phyloP scores from a whole-genome alignment of 176 grass and related monocot genomes.

The Puya raimondii region DNA sequence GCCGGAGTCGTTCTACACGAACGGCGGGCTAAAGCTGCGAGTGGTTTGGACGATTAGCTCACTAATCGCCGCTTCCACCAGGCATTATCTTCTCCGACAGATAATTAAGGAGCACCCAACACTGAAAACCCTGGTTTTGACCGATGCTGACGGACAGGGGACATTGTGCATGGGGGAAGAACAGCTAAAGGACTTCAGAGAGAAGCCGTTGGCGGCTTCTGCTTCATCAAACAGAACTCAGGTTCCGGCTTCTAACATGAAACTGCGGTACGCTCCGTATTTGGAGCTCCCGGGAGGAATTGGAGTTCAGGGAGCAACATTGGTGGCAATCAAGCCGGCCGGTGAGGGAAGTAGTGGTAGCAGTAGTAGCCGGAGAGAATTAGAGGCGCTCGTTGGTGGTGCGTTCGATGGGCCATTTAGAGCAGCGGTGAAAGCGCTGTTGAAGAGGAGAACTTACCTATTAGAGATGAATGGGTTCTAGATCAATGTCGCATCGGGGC shows the following conservation, averaged over 20 bases:
- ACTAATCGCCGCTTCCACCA: conserved; percentile 57
- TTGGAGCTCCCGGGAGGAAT: conserved; percentile 59
- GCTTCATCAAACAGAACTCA: conserved; percentile 48
- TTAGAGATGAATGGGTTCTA: conserved; percentile 89
- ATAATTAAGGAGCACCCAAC: conserved; percentile 75
- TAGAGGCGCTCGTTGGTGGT: conserved; percentile 42
- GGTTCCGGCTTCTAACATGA: conserved; percentile 81
- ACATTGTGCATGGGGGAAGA: conserved; percentile 44
- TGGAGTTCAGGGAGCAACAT: conserved; percentile 63
- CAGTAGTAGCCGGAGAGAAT: conserved; percentile 37
- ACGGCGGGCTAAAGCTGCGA: conserved; percentile 66
- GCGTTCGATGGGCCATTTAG: conserved; percentile 52
- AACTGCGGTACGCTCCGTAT: conserved; percentile 59
- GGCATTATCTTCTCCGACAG: conserved; percentile 77
- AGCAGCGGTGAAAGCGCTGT: conserved; percentile 46
- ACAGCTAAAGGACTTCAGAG: conserved; percentile 62
- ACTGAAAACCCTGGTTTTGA: conserved; percentile 47
- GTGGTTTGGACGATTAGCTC: conserved; percentile 81
- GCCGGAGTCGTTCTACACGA: conserved; percentile 70
- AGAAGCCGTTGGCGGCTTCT: conserved; percentile 48
- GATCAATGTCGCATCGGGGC: not conserved
- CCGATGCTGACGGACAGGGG: conserved; percentile 62
- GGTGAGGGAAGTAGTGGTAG: conserved; percentile 33
- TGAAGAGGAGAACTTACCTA: conserved; percentile 65
- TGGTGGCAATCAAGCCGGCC: conserved; percentile 68